A percentile compares a stretch with the other conserved stretches of the same genome.
phyloP scores from a whole-genome alignment of 2,329 filamentous ascomycete species.

The Fusarium protoensiforme region DNA sequence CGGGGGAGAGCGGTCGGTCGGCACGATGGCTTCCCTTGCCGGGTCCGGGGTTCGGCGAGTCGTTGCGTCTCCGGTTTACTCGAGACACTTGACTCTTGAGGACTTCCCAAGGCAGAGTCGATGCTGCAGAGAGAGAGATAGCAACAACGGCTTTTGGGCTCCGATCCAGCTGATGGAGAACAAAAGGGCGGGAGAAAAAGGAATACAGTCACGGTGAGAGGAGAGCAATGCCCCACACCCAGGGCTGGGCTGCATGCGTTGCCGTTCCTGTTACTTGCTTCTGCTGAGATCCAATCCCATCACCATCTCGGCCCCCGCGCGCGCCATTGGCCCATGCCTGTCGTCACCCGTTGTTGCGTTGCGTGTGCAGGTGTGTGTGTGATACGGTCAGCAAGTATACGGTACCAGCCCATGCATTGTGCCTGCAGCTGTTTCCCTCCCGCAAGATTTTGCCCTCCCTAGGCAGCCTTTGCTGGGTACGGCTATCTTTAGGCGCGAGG shows the following conservation, averaged over 20 bases:
- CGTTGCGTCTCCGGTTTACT: slow-evolving; percentile 1
- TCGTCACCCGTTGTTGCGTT: slow-evolving; percentile 17
- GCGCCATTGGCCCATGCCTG: neutral
- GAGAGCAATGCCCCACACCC: slow-evolving; percentile 4
- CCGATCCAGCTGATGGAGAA: neutral
- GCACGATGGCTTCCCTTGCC: slow-evolving; percentile 14
- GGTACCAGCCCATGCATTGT: slow-evolving; percentile 10
- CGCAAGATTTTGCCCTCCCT: neutral
- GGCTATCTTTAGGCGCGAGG: slow-evolving; percentile 19
- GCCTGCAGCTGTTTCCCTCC: slow-evolving; percentile 9
- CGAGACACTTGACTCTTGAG: slow-evolving; percentile 9
- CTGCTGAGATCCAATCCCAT: slow-evolving; percentile 32
- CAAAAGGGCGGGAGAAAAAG: neutral
- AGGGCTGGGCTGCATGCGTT: slow-evolving; percentile 13
- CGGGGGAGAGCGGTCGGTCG: neutral
- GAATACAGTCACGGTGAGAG: slow-evolving; percentile 3
- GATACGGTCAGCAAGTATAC: slow-evolving; percentile 28
- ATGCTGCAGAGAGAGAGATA: neutral
- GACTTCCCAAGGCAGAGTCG: neutral
- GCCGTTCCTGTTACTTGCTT: slow-evolving; percentile 31
- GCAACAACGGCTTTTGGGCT: neutral
- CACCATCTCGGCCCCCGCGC: slow-evolving; percentile 15
- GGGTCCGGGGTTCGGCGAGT: slow-evolving; percentile 9
- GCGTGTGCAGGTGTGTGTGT: slow-evolving; percentile 3
- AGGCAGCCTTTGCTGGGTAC: neutral